phyloP scores from a whole-genome alignment of 805 yeast genomes.

The Candida montana region DNA sequence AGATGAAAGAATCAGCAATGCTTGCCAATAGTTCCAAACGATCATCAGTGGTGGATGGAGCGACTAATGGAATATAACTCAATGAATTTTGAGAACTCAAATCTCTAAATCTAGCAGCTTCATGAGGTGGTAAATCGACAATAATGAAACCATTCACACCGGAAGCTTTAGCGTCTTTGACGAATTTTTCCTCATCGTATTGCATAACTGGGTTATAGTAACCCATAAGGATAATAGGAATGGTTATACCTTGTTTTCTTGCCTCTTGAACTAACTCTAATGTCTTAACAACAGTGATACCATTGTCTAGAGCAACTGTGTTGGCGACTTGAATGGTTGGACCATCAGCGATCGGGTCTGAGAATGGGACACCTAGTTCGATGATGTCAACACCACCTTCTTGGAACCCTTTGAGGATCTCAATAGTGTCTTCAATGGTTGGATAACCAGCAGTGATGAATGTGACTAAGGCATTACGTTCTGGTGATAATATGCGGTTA shows the following conservation, averaged over 20 bases:
- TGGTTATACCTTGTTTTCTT: slow-evolving; percentile 73
- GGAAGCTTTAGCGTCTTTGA: slow-evolving; percentile 71
- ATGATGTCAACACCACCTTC: slow-evolving; percentile 94
- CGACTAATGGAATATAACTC: slow-evolving; percentile 88
- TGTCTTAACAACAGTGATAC: slow-evolving; percentile 64
- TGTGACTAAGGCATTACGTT: slow-evolving; percentile 84
- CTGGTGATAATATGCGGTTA: too few relatives aligned
- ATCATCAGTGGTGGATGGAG: slow-evolving; percentile 93
- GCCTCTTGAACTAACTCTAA: slow-evolving; percentile 72
- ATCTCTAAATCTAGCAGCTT: slow-evolving; percentile 81
- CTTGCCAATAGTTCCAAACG: slow-evolving; percentile 71
- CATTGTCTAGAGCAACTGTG: slow-evolving; percentile 74
- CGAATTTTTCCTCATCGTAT: slow-evolving; percentile 83
- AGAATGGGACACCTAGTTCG: slow-evolving; percentile 93
- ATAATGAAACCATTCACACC: slow-evolving; percentile 95
- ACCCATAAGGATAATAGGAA: slow-evolving; percentile 94
- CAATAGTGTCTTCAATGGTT: slow-evolving; percentile 78
- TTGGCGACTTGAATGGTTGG: slow-evolving; percentile 93
- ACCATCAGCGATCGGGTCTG: slow-evolving; percentile 99
- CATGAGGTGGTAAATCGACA: slow-evolving; percentile 97
- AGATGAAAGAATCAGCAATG: slow-evolving; percentile 92
- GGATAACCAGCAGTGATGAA: slow-evolving; percentile 96
- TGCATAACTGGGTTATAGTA: slow-evolving; percentile 91
- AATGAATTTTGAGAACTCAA: slow-evolving; percentile 62
- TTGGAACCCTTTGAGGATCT: slow-evolving; percentile 82